These are phyloP conservation scores for Apodospora peruviana DNA, from an alignment of 495 filamentous ascomycete genomes.

Conservation along the genomic window DNA sequence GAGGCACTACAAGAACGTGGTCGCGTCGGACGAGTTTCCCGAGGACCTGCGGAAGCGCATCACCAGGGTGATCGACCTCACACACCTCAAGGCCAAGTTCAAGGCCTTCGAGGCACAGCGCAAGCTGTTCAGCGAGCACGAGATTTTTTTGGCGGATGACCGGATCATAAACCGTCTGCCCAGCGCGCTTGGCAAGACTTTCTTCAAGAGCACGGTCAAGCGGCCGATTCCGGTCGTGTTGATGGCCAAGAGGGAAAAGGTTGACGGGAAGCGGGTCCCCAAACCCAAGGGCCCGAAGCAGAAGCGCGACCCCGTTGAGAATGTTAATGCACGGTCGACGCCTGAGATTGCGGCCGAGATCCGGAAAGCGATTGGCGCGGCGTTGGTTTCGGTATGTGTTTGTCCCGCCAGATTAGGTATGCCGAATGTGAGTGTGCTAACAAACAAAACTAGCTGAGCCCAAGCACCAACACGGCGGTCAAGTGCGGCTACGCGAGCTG, in stretches of 20 bases:
- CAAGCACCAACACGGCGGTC: constrained; percentile 38
- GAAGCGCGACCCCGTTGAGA: constrained; percentile 27
- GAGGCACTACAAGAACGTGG: constrained; percentile 80
- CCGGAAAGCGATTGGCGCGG: constrained; percentile 59
- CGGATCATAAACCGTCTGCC: constrained; percentile 74
- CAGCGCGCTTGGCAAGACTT: constrained; percentile 72
- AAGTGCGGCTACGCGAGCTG: constrained; percentile 67
- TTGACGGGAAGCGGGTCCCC: constrained; percentile 61
- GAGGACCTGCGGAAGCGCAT: constrained; percentile 64
- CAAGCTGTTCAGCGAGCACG: constrained; percentile 74
- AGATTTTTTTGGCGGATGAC: constrained; percentile 85
- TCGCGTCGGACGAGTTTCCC: constrained; percentile 71
- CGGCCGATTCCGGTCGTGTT: constrained; percentile 81
- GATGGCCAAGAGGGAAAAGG: constrained; percentile 53
- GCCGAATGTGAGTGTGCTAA: background rate
- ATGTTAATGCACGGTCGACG: constrained; percentile 36
- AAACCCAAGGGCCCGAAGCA: constrained; percentile 40
- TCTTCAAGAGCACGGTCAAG: constrained; percentile 74
- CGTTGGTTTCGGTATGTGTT: constrained; percentile 46
- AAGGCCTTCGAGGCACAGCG: constrained; percentile 79
- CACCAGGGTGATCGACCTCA: constrained; percentile 71
- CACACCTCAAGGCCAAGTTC: constrained; percentile 81
- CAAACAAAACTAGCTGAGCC: constrained; percentile 15
- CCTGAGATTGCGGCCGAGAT: constrained; percentile 64
- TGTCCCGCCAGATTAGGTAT: background rate